Evolutionary conservation across 2,329 filamentous ascomycete species (phyloP).

Genomic region (Claviceps arundinis): DNA sequence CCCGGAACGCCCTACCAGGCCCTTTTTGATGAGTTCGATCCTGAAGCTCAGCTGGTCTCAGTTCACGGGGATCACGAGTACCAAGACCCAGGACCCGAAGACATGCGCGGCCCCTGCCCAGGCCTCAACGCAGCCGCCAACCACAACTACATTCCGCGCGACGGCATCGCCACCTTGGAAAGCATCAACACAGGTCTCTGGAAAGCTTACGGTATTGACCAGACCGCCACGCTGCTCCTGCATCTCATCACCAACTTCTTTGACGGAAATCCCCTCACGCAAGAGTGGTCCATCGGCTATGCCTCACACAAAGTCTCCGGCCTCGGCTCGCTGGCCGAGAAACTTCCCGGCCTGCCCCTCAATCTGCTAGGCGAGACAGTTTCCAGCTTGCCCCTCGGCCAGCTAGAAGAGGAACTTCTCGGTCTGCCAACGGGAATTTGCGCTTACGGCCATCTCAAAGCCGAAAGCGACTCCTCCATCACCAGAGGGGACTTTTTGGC

Average conservation of each 20-base stretch:
- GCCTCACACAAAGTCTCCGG: constrained; percentile 3
- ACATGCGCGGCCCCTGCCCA: constrained; percentile 12
- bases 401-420: constrained; percentile 1
- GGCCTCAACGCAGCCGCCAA: constrained; percentile 21
- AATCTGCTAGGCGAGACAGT: too few species aligned
- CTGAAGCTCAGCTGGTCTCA: not conserved
- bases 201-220: constrained; percentile 1
- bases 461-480: constrained; percentile 12
- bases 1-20: constrained; percentile 2
- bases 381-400: not conserved
- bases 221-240: constrained; percentile 3
- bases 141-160: constrained; percentile 19
- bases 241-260: constrained; percentile 3
- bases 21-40: not conserved
- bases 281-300: constrained; percentile 6
- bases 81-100: not conserved
- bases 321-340: constrained; percentile 1
- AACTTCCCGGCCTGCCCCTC: not conserved
- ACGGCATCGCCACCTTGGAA: constrained; percentile 12
- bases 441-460: constrained; percentile 2
- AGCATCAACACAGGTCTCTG: constrained; percentile 4
- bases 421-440: constrained; percentile 5
- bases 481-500: constrained; percentile 2
- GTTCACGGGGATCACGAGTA: constrained; percentile 1
- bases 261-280: constrained; percentile 4